A percentile compares a stretch with the other conserved stretches of the same genome.
Conservation (phyloP, 495 filamentous ascomycete genomes). For the Penicillium macrosclerotiorum region DNA sequence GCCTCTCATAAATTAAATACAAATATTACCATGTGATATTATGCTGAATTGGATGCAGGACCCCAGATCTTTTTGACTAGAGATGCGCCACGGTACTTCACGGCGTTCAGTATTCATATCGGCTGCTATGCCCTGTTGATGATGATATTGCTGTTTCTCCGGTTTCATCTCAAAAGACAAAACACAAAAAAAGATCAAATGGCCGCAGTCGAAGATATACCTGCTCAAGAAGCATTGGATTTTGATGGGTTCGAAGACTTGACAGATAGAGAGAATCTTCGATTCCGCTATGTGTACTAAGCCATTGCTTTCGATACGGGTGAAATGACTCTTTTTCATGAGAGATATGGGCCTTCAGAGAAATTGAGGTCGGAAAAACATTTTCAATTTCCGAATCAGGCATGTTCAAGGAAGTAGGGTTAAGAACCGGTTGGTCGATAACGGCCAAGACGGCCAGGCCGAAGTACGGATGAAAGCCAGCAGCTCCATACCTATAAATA, state of each 20-base stretch:
- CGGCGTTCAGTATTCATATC: slow-evolving; percentile 41
- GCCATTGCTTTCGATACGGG: neutral
- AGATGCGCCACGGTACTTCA: slow-evolving; percentile 39
- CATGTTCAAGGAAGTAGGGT: no score
- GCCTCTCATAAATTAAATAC: neutral
- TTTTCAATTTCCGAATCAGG: no score
- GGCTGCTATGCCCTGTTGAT: slow-evolving; percentile 40
- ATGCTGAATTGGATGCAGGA: slow-evolving; percentile 12
- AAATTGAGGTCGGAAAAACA: no score
- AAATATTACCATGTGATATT: neutral
- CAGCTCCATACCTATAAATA: no score
- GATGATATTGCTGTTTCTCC: slow-evolving; percentile 32
- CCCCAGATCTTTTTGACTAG: slow-evolving; percentile 46
- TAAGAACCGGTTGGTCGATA: no score
- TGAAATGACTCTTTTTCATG: no score
- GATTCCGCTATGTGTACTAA: slow-evolving; percentile 51
- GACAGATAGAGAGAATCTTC: slow-evolving; percentile 46
- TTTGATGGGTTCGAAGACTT: slow-evolving; percentile 46
- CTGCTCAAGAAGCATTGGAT: slow-evolving; percentile 25
- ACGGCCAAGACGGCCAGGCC: no score
- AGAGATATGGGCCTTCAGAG: no score
- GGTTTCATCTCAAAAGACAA: slow-evolving; percentile 34
- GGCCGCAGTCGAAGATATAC: slow-evolving; percentile 21
- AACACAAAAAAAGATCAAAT: slow-evolving; percentile 41
- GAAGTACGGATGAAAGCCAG: no score